A percentile compares a stretch with the other conserved stretches of the same genome.
Evolutionary conservation across 345 rosid species (phyloP).

Genomic region (Euphorbia peplus): DNA sequence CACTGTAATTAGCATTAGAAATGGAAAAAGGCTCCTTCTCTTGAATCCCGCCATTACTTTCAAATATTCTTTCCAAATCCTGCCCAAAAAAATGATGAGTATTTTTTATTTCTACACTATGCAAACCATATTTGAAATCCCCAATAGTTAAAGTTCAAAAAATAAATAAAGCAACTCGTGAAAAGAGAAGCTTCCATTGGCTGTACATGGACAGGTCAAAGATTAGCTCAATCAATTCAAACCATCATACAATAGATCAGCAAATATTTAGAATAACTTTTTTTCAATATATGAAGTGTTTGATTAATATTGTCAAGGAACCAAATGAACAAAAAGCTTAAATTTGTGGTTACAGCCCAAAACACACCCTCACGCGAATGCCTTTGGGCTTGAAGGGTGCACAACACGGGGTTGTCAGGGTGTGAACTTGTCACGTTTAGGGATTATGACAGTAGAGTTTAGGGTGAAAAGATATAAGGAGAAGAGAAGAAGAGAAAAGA

Average conservation of each 20-base stretch:
- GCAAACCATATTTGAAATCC: not conserved
- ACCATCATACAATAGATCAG: not conserved
- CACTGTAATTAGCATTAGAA: constrained; percentile 36
- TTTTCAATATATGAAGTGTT: not conserved
- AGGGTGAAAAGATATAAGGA: too few species aligned
- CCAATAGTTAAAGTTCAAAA: not conserved
- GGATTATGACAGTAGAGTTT: too few species aligned
- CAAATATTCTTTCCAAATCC: constrained; percentile 73
- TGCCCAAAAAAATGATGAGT: constrained; percentile 22
- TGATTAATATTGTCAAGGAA: too few species aligned
- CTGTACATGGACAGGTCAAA: not conserved
- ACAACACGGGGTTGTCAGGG: too few species aligned
- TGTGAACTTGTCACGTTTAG: too few species aligned
- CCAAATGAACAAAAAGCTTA: too few species aligned
- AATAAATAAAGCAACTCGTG: not conserved
- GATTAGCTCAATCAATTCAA: not conserved
- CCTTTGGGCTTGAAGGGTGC: too few species aligned
- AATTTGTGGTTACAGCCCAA: too few species aligned
- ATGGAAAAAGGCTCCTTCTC: constrained; percentile 89
- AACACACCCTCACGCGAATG: too few species aligned
- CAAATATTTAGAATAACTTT: not conserved
- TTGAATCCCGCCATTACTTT: constrained; percentile 52
- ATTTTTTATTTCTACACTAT: not conserved
- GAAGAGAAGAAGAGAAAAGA: too few species aligned
- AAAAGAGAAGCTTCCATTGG: not conserved